phyloP scores from a whole-genome alignment of 805 yeast genomes.

The Teunomyces aglyptinius region DNA sequence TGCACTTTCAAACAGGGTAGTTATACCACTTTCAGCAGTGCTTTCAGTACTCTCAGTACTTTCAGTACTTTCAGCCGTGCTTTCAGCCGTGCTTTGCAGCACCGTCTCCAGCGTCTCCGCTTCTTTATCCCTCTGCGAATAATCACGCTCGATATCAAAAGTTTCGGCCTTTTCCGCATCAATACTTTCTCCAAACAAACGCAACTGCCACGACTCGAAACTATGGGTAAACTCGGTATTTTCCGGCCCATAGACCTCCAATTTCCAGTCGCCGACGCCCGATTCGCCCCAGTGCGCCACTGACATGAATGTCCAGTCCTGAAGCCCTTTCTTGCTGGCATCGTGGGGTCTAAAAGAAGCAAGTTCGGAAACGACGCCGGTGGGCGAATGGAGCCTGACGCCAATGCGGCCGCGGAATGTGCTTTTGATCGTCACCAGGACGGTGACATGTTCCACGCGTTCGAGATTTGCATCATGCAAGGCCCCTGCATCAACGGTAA shows the following conservation, averaged over 20 bases:
- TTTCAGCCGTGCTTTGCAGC: background rate
- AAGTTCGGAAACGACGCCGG: slow-evolving; percentile 68
- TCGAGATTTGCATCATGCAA: slow-evolving; percentile 59
- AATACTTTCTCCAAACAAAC: slow-evolving; percentile 75
- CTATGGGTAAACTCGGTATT: slow-evolving; percentile 26
- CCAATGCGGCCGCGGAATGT: slow-evolving; percentile 66
- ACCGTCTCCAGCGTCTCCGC: too few species aligned
- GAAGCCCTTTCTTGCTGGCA: slow-evolving; percentile 54
- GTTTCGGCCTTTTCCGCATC: slow-evolving; percentile 62
- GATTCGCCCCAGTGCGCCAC: slow-evolving; percentile 97
- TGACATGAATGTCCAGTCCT: slow-evolving; percentile 88
- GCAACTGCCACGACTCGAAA: slow-evolving; percentile 71
- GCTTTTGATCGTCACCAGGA: slow-evolving; percentile 69
- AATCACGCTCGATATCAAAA: slow-evolving; percentile 51
- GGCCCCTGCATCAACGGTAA: slow-evolving; percentile 44
- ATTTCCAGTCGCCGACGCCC: slow-evolving; percentile 79
- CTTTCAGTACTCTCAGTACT: too few species aligned
- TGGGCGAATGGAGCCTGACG: slow-evolving; percentile 69
- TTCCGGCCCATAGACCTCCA: slow-evolving; percentile 51
- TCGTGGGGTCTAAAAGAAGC: slow-evolving; percentile 70
- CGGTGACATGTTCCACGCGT: slow-evolving; percentile 80
- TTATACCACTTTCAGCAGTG: too few species aligned
- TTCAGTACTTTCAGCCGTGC: background rate
- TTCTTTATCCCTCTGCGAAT: slow-evolving; percentile 34
- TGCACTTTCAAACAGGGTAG: background rate